Evolutionary conservation across 2,329 filamentous ascomycete species (phyloP), one percentile per base, ranked within the genome.

Genomic region (Trichoderma brevicompactum): DNA sequence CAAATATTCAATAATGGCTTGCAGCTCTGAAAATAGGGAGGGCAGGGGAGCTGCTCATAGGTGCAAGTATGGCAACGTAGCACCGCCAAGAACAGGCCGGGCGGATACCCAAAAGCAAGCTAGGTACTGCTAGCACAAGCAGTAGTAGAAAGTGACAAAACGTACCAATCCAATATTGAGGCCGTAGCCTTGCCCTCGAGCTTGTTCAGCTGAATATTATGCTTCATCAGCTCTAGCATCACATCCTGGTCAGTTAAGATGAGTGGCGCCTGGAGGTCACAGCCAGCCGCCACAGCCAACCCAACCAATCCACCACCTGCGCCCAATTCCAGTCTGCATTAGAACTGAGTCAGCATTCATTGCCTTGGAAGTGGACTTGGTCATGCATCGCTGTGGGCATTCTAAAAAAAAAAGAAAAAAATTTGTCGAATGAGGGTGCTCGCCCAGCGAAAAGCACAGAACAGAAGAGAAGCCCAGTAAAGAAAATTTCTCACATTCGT

Each of bases 221-320:
- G 87, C 74, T 89, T 79, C 91, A 98, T 96, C 70, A 99, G 81
- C 38, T 86, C 80, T 67, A 93, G 82, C 93, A 99, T 97, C 67
- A 91, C 87, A 67, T 85, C 75, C 79, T 96, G 93, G 79, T 99
- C 95, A 3, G 94, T 97, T 73, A 98, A 87, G 73, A 89, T 85
- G 66, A 97, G 64, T 77, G n/a, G 84, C 82, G 48, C 73, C 64
- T 71, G 80, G 60, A 87, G 77, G 61, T 80, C 75, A 76, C 83
- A 87, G 53, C 83, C 85, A 38, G 82, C 78, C 36, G 86, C 86
- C 38, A 89, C 82, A 12, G 83, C 86, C 66, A 90, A 80, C 56
- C 87, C 94, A 56, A 96, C 92, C 58, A 98, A 85, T 19, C 95
- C 95, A 64, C 94, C 92, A 66, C 95, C 95, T 66, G 94, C 92